phyloP scores from a whole-genome alignment of 2,329 filamentous ascomycete species.

The Talaromyces sp. region DNA sequence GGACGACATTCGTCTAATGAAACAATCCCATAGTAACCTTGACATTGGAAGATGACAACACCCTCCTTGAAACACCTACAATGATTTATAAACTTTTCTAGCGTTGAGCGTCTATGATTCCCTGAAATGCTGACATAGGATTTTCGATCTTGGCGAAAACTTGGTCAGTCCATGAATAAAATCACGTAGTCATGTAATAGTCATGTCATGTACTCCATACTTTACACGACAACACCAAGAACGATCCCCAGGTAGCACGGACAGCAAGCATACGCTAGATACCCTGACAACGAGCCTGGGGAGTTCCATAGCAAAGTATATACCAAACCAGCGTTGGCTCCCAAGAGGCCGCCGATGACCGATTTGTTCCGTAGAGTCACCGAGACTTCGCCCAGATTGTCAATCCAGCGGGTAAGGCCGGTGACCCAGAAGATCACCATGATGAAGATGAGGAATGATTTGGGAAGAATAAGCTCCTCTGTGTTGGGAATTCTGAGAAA shows the following conservation, averaged over 20 bases:
- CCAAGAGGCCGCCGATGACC: neutral
- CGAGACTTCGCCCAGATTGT: neutral
- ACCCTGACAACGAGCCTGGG: neutral
- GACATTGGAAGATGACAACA: neutral
- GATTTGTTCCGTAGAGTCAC: neutral
- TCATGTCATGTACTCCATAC: neutral
- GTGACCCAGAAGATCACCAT: neutral
- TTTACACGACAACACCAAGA: neutral
- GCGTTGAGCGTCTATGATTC: neutral
- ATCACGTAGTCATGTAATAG: neutral
- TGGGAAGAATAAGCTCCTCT: neutral
- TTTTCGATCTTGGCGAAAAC: neutral
- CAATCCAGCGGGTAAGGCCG: neutral
- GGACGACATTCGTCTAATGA: neutral
- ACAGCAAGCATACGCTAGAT: neutral
- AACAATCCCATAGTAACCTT: neutral
- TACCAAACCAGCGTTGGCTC: neutral
- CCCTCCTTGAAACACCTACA: neutral
- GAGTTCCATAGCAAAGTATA: neutral
- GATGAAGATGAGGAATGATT: neutral
- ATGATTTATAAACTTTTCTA: neutral
- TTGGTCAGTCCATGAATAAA: neutral
- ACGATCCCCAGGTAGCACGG: neutral
- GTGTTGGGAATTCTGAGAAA: neutral
- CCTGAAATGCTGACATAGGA: neutral